Evolutionary conservation across 2,329 filamentous ascomycete genomes (phyloP).

Genomic region (Neophaeococcomyces mojaviensis): DNA sequence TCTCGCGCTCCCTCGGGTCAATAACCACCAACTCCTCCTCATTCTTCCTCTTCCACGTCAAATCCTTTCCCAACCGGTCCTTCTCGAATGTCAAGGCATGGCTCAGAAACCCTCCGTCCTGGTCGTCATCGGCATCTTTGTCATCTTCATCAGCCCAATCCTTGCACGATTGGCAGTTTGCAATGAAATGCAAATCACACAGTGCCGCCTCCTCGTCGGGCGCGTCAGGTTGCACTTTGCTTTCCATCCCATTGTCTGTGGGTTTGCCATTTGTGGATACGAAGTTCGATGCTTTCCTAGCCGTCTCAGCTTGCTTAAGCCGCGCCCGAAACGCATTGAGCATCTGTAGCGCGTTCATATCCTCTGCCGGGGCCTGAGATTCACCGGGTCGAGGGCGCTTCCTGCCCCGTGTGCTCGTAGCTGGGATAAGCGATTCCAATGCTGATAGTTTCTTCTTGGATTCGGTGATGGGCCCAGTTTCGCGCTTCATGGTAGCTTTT

Average conservation of each 20-base stretch:
- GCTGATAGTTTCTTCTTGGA: slow-evolving; percentile 37
- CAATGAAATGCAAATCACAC: slow-evolving; percentile 93
- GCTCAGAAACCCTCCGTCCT: slow-evolving; percentile 68
- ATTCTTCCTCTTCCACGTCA: slow-evolving; percentile 83
- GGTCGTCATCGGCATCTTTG: slow-evolving; percentile 40
- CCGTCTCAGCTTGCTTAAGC: slow-evolving; percentile 46
- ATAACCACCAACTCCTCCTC: slow-evolving; percentile 89
- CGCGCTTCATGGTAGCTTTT: slow-evolving; percentile 42
- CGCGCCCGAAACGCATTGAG: slow-evolving; percentile 74
- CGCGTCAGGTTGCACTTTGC: slow-evolving; percentile 10
- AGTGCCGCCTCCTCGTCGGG: slow-evolving; percentile 61
- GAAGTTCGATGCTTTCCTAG: slow-evolving; percentile 25
- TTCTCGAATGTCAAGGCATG: slow-evolving; percentile 81
- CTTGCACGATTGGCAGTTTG: slow-evolving; percentile 84
- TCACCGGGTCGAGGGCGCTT: slow-evolving; percentile 35
- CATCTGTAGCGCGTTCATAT: slow-evolving; percentile 59
- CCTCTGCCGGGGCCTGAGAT: slow-evolving; percentile 38
- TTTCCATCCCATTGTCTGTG: not conserved
- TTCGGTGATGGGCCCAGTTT: slow-evolving; percentile 25
- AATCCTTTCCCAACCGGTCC: slow-evolving; percentile 81
- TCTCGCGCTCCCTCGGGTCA: slow-evolving; percentile 77
- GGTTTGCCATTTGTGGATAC: slow-evolving; percentile 7
- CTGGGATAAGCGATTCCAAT: slow-evolving; percentile 41
- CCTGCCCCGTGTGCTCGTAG: slow-evolving; percentile 40
- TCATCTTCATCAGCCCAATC: slow-evolving; percentile 49